Conservation (phyloP, 129 eudicot species). For the Chrysanthemum seticuspe region DNA sequence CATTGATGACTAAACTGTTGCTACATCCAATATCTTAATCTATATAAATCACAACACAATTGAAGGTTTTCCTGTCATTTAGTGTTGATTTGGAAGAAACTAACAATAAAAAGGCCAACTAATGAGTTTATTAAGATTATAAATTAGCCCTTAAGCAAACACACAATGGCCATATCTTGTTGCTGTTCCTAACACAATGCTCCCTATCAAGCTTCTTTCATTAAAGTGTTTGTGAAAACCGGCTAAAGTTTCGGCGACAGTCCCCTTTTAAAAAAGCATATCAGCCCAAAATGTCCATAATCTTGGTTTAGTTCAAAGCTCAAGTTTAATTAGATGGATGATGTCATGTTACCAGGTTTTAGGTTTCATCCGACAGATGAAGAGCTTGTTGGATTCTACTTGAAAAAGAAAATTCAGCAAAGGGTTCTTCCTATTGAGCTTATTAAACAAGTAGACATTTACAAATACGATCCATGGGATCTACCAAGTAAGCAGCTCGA, state of each 20-base stretch:
- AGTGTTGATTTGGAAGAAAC: slow-evolving; percentile 15
- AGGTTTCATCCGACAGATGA: slow-evolving; percentile 46
- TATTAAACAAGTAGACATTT: slow-evolving; percentile 42
- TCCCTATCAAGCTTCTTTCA: slow-evolving; percentile 17
- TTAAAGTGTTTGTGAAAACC: slow-evolving; percentile 1
- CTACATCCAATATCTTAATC: slow-evolving; percentile 8
- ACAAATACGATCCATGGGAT: slow-evolving; percentile 45
- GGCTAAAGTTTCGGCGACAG: slow-evolving; percentile 11
- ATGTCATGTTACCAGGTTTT: slow-evolving; percentile 44
- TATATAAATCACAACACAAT: slow-evolving; percentile 7
- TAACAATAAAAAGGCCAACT: slow-evolving; percentile 12
- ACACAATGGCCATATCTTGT: slow-evolving; percentile 23
- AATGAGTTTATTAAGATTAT: slow-evolving; percentile 21
- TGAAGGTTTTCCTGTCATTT: slow-evolving; percentile 25
- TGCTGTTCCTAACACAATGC: slow-evolving; percentile 21
- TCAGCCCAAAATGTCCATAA: slow-evolving; percentile 8
- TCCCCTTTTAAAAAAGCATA: slow-evolving; percentile 23
- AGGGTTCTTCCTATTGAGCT: slow-evolving; percentile 35
- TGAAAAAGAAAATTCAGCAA: slow-evolving; percentile 38
- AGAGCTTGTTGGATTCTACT: slow-evolving; percentile 42
- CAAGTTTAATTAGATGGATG: slow-evolving; percentile 27
- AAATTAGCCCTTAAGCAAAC: slow-evolving; percentile 28
- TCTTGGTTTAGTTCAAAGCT: slow-evolving; percentile 9
- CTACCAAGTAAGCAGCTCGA: slow-evolving; percentile 34
- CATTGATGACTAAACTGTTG: slow-evolving; percentile 31